Percentiles rank a stretch among this genome's conserved stretches.
phyloP scores from a whole-genome alignment of 441 rosid species.

The Breynia disticha region DNA sequence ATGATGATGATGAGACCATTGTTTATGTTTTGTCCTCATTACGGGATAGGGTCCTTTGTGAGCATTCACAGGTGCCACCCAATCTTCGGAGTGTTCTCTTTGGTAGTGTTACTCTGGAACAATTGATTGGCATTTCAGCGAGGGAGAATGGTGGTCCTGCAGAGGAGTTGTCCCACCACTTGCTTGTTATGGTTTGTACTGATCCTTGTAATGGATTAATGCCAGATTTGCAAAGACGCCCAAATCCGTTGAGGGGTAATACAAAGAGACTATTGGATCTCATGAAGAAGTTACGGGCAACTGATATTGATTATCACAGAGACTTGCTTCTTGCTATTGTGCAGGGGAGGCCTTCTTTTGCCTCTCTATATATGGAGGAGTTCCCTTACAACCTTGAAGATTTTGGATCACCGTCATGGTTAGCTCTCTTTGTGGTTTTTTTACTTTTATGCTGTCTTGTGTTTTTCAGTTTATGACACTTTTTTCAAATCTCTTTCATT shows the following conservation, averaged over 20 bases:
- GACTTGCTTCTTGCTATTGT: conserved; percentile 74
- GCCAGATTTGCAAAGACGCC: conserved; percentile 57
- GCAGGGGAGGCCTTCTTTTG: conserved; percentile 59
- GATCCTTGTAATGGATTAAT: conserved; percentile 89
- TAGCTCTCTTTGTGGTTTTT: conserved; percentile 24
- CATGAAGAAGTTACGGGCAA: conserved; percentile 79
- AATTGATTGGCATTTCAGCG: conserved; percentile 58
- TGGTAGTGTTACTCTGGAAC: conserved; percentile 72
- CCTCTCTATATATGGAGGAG: conserved; percentile 68
- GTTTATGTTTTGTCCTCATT: conserved; percentile 51
- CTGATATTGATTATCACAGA: conserved; percentile 57
- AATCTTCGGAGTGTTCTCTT: conserved; percentile 85
- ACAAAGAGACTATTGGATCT: conserved; percentile 57
- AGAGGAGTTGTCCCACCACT: conserved; percentile 55
- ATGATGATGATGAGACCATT: conserved; percentile 62
- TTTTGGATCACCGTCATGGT: conserved; percentile 75
- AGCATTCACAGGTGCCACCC: conserved; percentile 70
- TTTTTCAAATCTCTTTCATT: not conserved
- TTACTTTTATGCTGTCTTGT: conserved; percentile 7
- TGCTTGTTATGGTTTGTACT: conserved; percentile 66
- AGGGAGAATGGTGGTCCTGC: conserved; percentile 45
- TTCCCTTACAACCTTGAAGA: conserved; percentile 90
- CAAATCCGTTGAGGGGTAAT: conserved; percentile 61
- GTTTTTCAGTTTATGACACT: not conserved
- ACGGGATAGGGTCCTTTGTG: conserved; percentile 50